Percentiles rank a stretch among this genome's conserved stretches.
Conservation (phyloP, 2,329 filamentous ascomycete genomes). For the Fusarium subglutinans region DNA sequence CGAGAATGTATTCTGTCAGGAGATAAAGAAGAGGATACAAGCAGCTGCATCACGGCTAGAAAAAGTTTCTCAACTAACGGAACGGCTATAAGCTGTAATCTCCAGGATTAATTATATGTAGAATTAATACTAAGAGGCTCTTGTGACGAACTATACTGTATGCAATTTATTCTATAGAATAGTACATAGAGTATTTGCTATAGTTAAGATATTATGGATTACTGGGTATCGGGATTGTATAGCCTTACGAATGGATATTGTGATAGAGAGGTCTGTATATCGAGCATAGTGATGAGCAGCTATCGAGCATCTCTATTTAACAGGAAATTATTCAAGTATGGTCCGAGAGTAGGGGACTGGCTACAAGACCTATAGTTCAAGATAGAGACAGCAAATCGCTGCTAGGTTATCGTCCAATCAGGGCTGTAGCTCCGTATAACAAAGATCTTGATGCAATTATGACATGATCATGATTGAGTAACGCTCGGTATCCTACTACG, state of each 20-base stretch:
- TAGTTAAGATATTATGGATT: too few relatives aligned
- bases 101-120: not conserved
- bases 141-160: not conserved
- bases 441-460: too few relatives aligned
- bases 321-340: accelerated
- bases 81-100: not conserved
- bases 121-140: not conserved
- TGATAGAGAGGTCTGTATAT: not conserved
- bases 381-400: too few relatives aligned
- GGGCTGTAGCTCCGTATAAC: too few relatives aligned
- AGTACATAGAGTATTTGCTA: too few relatives aligned
- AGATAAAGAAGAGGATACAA: not conserved
- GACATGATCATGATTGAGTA: too few relatives aligned
- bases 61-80: not conserved
- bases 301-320: not conserved
- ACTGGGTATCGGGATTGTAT: not conserved
- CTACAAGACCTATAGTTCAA: not conserved
- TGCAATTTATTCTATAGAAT: not conserved
- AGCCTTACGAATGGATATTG: too few relatives aligned
- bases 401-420: too few relatives aligned
- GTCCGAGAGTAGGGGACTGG: not conserved
- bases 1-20: too few relatives aligned
- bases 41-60: not conserved
- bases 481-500: too few relatives aligned
- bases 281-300: not conserved